Evolutionary conservation across 768 basidiomycete species (phyloP).

Genomic region (Boletellus emodensis): DNA sequence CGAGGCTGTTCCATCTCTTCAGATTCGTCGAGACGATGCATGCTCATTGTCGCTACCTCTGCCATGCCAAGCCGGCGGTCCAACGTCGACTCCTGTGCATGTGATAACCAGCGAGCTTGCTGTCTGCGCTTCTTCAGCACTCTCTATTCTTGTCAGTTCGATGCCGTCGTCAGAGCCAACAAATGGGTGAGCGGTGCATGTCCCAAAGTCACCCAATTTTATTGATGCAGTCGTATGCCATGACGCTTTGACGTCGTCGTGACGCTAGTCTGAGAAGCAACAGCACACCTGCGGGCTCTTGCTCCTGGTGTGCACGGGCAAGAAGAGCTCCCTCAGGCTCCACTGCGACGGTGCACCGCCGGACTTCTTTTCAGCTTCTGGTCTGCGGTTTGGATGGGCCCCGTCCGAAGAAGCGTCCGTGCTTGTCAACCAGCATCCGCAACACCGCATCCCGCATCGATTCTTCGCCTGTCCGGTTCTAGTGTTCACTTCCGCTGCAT

Average conservation of each 20-base stretch:
- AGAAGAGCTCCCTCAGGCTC: neutral
- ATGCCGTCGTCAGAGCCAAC: constrained; percentile 22
- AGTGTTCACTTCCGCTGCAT: constrained; percentile 38
- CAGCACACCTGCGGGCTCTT: constrained; percentile 16
- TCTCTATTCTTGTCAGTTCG: constrained; percentile 41
- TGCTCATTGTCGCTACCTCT: neutral
- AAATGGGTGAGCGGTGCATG: constrained; percentile 13
- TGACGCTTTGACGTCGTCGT: constrained; percentile 58
- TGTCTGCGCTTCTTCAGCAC: constrained; percentile 44
- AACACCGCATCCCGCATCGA: constrained; percentile 63
- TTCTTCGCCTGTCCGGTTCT: constrained; percentile 81
- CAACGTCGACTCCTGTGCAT: constrained; percentile 67
- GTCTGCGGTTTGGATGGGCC: constrained; percentile 56
- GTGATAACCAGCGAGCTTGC: constrained; percentile 52
- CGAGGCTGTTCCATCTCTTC: constrained; percentile 67
- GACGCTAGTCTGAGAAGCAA: constrained; percentile 45
- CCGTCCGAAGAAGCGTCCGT: constrained; percentile 76
- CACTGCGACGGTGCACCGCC: constrained; percentile 8
- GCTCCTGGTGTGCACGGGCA: neutral
- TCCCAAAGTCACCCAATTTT: constrained; percentile 46
- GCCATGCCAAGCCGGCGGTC: constrained; percentile 64
- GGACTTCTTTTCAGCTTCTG: constrained; percentile 52
- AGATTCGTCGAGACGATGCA: constrained; percentile 39
- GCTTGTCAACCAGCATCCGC: constrained; percentile 83
- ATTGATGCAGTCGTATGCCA: constrained; percentile 51